phyloP scores from a whole-genome alignment of 2,329 filamentous ascomycete species.

The Cladosporium sp. region DNA sequence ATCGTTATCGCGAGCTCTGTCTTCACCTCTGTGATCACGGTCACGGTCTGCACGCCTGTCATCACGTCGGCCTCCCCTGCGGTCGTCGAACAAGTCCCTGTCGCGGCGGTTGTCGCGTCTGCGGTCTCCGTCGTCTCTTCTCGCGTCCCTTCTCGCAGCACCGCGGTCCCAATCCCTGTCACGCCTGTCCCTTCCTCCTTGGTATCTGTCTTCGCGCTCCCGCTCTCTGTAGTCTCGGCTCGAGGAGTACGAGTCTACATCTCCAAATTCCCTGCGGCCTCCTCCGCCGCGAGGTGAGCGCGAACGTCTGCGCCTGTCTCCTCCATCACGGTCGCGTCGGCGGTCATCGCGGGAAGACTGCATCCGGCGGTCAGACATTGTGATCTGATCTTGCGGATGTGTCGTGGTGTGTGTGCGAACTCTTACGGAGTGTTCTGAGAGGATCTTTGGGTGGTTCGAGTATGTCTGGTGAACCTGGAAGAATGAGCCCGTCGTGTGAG shows the following conservation, averaged over 20 bases:
- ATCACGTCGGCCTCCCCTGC: conserved; percentile 21
- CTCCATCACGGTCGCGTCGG: conserved; percentile 43
- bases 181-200: conserved; percentile 68
- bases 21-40: conserved; percentile 37
- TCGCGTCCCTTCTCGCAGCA: conserved; percentile 59
- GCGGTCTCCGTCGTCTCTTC: conserved; percentile 56
- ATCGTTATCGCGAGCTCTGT: conserved; percentile 35
- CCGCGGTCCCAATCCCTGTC: conserved; percentile 49
- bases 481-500: too few species aligned
- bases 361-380: conserved; percentile 35
- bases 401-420: conserved; percentile 3
- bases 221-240: conserved; percentile 89
- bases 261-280: conserved; percentile 68
- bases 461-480: too few species aligned
- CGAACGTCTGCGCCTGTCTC: conserved; percentile 64
- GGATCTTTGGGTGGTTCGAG: too few species aligned
- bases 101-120: conserved; percentile 40
- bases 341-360: conserved; percentile 43
- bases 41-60: conserved; percentile 47
- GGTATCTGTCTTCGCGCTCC: conserved; percentile 90
- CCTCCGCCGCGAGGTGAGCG: conserved; percentile 68
- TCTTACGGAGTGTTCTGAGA: conserved; percentile 7
- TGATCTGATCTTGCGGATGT: conserved; percentile 16
- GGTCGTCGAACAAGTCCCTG: conserved; percentile 13
- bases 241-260: conserved; percentile 83